Evolutionary conservation across 1,284 basidiomycete genomes (phyloP).

Genomic region (Ceratobasidium sp.): DNA sequence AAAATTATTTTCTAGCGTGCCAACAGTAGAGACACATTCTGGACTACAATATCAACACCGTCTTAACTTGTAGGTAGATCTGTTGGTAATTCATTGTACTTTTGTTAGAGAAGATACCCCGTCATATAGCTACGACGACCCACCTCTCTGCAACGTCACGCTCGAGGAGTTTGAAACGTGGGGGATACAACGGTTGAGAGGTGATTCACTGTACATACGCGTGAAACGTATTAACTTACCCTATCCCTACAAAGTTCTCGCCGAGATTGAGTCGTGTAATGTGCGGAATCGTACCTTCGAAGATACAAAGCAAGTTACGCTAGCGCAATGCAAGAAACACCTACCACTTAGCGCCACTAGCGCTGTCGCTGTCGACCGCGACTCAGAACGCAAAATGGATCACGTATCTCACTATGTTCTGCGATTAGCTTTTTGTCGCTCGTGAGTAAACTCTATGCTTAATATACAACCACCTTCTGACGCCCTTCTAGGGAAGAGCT

Average conservation of each 20-base stretch:
- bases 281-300: constrained; percentile 85
- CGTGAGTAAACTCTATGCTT: constrained; percentile 66
- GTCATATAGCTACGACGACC: constrained; percentile 92
- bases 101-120: too few species aligned
- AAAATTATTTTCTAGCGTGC: constrained; percentile 1
- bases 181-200: constrained; percentile 86
- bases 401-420: constrained; percentile 96
- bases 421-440: constrained; percentile 93
- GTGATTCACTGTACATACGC: constrained; percentile 47
- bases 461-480: neutral
- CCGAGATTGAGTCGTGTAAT: constrained; percentile 93
- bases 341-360: constrained; percentile 75
- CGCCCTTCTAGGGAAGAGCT: constrained; percentile 80
- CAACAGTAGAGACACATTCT: constrained; percentile 50
- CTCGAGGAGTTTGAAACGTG: constrained; percentile 96
- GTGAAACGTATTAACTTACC: neutral
- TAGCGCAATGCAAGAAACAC: constrained; percentile 71
- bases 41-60: constrained; percentile 67
- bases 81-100: neutral
- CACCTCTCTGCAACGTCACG: constrained; percentile 89
- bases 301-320: constrained; percentile 75
- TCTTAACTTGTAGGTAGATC: constrained; percentile 78
- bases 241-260: constrained; percentile 65
- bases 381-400: constrained; percentile 83
- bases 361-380: constrained; percentile 60